phyloP scores from a whole-genome alignment of 2,329 filamentous ascomycete genomes.

The Aaosphaeria arxii region DNA sequence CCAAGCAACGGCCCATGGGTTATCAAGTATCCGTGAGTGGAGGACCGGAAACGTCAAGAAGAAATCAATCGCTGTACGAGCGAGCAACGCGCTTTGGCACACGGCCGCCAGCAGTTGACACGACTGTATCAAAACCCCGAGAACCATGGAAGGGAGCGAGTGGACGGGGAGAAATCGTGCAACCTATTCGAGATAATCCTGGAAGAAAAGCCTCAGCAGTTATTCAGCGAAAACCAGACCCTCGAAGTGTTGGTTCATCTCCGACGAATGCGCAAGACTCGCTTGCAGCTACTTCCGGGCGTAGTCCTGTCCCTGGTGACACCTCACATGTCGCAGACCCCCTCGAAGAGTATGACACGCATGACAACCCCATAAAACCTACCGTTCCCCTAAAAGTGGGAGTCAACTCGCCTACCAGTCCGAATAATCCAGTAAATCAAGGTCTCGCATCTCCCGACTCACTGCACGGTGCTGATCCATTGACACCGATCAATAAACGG shows the following conservation, averaged over 20 bases:
- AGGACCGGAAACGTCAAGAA: constrained; percentile 12
- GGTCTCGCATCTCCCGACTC: not conserved
- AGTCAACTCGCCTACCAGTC: constrained; percentile 32
- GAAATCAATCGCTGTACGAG: constrained; percentile 22
- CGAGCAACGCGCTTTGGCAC: constrained; percentile 23
- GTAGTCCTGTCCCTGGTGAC: constrained; percentile 21
- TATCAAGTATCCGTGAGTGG: constrained; percentile 33
- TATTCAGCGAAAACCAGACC: constrained; percentile 37
- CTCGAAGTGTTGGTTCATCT: constrained; percentile 13
- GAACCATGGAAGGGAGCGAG: constrained; percentile 70
- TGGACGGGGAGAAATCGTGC: constrained; percentile 63
- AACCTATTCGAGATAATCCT: constrained; percentile 61
- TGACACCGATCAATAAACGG: constrained; percentile 24
- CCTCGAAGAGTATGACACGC: constrained; percentile 17
- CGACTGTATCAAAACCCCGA: constrained; percentile 42
- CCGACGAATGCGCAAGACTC: constrained; percentile 20
- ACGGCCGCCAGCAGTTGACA: constrained; percentile 37
- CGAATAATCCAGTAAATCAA: constrained; percentile 16
- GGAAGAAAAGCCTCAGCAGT: constrained; percentile 53
- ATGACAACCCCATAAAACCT: constrained; percentile 42
- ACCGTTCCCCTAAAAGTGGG: constrained; percentile 42
- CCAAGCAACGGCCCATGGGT: constrained; percentile 19
- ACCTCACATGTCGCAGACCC: constrained; percentile 27
- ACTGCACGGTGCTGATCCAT: constrained; percentile 6
- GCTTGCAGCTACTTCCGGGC: constrained; percentile 19